Evolutionary conservation across 2,329 filamentous ascomycete genomes (phyloP), one percentile per base, ranked within the genome.

Genomic region (Geosmithia flava): DNA sequence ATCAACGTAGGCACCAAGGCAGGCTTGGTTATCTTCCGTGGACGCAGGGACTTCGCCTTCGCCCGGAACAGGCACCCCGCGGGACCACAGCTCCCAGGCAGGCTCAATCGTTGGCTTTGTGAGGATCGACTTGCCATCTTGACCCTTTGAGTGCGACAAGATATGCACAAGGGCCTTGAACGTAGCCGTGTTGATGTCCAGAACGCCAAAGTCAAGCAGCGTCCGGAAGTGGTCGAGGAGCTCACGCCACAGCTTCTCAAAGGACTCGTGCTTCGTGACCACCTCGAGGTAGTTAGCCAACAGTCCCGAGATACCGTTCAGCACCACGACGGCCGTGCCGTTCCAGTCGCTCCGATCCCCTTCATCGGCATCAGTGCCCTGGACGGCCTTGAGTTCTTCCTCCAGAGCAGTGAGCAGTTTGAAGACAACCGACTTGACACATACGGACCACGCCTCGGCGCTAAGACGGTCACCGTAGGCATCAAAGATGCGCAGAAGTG

Each of bases 401-500:
- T 83, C 77, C n/a, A 90, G 81, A 0, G 80, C 81, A 3, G 81
- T 74, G 3, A 94, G 66, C 54, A 95, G 80, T 50, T 78, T 80
- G 63, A 95, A 90, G 2, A 95, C 74, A 7, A 96, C 85, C 7
- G 78, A 80, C 51, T 85, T 82, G 48, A 95, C 76, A 55, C 89
- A 93, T 27, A 91, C 74, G 45, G 83, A 82, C 90, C 89, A 97
- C 1, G 86, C 83, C 57, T 85, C 79, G 0, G 87, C 74, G 41
- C 77, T 82, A 4, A 96, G 71, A 47, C 85, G 83, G 54, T 90
- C 85, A 11, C 88, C 88, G 53, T 94, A 94, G 1, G 87, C 89
- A 61, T 95, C 89, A 53, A 97, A 89, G 19, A 97, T 95, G 44
- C 89, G 80, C 49, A 96, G 75, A 3, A 97, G 69, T 0, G 91